phyloP scores from a whole-genome alignment of 805 yeast species.

The Spathaspora gorwiae region DNA sequence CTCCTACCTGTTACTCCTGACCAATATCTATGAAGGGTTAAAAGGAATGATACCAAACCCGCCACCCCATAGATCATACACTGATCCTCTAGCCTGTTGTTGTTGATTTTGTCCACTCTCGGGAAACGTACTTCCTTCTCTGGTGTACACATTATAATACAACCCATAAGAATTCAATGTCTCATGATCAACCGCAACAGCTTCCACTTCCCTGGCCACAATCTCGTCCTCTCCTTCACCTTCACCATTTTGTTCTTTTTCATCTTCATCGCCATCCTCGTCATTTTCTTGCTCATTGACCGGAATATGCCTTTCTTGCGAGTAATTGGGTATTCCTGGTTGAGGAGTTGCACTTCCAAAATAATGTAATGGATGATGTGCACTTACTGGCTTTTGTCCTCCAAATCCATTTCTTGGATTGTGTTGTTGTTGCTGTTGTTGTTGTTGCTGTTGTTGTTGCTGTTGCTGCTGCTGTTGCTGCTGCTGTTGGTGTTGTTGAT shows the following conservation, averaged over 20 bases:
- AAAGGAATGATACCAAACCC: constrained; percentile 39
- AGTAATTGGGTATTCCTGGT: constrained; percentile 1
- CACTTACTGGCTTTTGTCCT: constrained; percentile 41
- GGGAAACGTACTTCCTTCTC: constrained; percentile 27
- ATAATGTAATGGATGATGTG: constrained; percentile 50
- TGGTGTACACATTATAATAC: constrained; percentile 32
- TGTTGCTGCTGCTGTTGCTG: no score
- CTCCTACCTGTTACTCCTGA: not conserved
- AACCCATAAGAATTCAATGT: constrained; percentile 32
- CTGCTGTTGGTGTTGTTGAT: not conserved
- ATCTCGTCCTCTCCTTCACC: constrained; percentile 12
- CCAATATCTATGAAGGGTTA: constrained; percentile 29
- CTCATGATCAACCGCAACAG: constrained; percentile 30
- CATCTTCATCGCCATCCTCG: constrained; percentile 8
- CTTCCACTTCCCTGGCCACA: constrained; percentile 12
- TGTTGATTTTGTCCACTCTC: constrained; percentile 8
- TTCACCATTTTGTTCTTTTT: constrained; percentile 1
- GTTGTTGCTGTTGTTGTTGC: not conserved
- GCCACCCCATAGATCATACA: constrained; percentile 29
- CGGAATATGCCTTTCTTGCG: constrained; percentile 1
- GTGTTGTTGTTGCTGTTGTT: constrained; percentile 1
- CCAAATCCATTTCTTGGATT: not conserved
- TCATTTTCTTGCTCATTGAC: not conserved
- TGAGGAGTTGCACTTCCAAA: constrained; percentile 12
- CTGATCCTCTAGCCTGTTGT: constrained; percentile 9